phyloP scores from a whole-genome alignment of 2,329 filamentous ascomycete genomes.

The Trichoderma simmonsii region DNA sequence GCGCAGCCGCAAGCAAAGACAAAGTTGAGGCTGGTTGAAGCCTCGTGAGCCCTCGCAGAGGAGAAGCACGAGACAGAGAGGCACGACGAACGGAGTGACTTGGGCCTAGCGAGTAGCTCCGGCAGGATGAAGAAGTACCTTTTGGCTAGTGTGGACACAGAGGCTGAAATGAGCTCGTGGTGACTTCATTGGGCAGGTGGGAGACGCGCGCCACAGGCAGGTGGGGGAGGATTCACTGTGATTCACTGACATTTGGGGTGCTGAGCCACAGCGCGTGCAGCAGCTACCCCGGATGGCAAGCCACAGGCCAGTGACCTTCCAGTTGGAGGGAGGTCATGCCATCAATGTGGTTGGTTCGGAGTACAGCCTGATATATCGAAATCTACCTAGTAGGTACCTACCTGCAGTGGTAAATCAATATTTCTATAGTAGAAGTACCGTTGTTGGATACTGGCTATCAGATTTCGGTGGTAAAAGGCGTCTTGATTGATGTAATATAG shows the following conservation, averaged over 20 bases:
- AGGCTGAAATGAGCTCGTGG: constrained; percentile 14
- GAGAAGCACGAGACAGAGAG: constrained; percentile 7
- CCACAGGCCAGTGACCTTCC: not conserved
- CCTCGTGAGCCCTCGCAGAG: constrained; percentile 12
- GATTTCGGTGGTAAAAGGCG: not conserved
- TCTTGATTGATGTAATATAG: not conserved
- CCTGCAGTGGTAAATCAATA: no score
- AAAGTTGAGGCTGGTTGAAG: not conserved
- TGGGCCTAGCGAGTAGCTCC: not conserved
- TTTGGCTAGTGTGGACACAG: constrained; percentile 3
- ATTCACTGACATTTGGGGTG: not conserved
- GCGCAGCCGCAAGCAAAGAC: constrained; percentile 1
- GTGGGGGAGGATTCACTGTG: not conserved
- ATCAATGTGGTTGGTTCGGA: not conserved
- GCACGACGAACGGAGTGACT: not conserved
- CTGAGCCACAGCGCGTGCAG: not conserved
- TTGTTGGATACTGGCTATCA: not conserved
- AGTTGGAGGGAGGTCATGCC: not conserved
- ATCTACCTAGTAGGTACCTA: not conserved
- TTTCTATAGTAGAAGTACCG: no score
- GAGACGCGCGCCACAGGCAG: not conserved
- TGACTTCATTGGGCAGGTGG: constrained; percentile 19
- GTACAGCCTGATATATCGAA: not conserved
- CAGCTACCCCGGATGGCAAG: not conserved
- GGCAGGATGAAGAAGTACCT: not conserved